phyloP scores from a whole-genome alignment of 345 rosid species.

The Psidium friedrichsthalianum region DNA sequence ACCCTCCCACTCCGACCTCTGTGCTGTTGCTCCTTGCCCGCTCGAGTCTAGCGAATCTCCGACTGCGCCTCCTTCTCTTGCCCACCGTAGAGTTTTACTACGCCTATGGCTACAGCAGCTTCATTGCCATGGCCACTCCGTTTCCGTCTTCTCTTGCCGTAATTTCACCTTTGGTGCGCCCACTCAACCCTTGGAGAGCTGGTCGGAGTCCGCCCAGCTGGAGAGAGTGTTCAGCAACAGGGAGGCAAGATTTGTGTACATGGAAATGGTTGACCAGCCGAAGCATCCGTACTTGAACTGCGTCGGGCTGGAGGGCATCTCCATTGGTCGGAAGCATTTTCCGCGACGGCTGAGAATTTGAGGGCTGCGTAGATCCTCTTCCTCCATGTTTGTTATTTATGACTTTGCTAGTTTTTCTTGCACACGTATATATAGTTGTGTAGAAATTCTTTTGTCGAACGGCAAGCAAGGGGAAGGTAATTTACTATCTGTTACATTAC shows the following conservation, averaged over 20 bases:
- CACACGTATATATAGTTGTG: no score
- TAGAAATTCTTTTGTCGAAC: no score
- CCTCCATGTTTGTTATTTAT: no score
- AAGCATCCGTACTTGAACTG: conserved; percentile 81
- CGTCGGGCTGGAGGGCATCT: conserved; percentile 71
- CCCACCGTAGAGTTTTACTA: conserved; percentile 57
- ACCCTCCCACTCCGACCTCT: conserved; percentile 52
- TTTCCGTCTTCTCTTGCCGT: conserved; percentile 27
- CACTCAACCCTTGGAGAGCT: conserved; percentile 81
- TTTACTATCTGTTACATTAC: no score
- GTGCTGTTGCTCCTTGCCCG: conserved; percentile 73
- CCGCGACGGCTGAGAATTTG: conserved; percentile 47
- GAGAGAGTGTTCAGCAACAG: neutral
- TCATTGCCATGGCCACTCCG: conserved; percentile 47
- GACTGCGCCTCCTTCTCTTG: conserved; percentile 61
- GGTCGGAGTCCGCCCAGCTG: conserved; percentile 52
- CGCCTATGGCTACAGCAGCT: conserved; percentile 90
- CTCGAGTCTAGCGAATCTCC: conserved; percentile 62
- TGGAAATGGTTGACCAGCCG: conserved; percentile 55
- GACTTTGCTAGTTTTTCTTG: no score
- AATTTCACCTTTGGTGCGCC: conserved; percentile 89
- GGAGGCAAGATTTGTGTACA: conserved; percentile 26
- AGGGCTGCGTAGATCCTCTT: neutral
- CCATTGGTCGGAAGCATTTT: conserved; percentile 56
- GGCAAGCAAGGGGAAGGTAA: no score